Evolutionary conservation across 2,329 filamentous ascomycete genomes (phyloP), one percentile per base, ranked within the genome.

Genomic region (Macroventuria anomochaeta): DNA sequence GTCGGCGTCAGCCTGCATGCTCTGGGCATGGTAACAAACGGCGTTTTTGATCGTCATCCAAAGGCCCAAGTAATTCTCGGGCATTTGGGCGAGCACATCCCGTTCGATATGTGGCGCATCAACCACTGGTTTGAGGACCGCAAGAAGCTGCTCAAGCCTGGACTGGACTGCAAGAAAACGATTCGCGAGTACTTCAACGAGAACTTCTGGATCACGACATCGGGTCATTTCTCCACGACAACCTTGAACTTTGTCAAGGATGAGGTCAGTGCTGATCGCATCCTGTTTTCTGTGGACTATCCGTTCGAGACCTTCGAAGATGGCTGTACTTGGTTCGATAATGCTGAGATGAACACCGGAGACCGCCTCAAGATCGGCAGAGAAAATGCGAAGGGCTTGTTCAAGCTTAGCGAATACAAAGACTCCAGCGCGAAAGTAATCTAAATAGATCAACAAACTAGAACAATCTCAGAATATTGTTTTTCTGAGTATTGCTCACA

Each of bases 191-290:
- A 85, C 68, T 85, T 85, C 68, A 74, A 73, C 18, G 59, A 77
- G 32, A 85, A 85, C 65, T 73, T 85, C 51, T 85, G 80, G 80
- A 79, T 85, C 58, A 85, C 83, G 3, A 85, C 83, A 0, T 79
- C 75, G 49, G 83, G 83, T 0, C 80, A 85, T 63, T 85, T 85
- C 60, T 83, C 79, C 0, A 83, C 81, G 0, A 69, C 77, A 1
- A 81, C 81, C 0, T 67, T 85, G 37, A 74, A 83, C 56, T 84
- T 77, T 46, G 79, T 78, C 38, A 73, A 81, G 17, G 72, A 75
- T 17, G 76, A 83, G 58, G 71, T 85, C 23, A 77, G 81, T 7
- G 70, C 79, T 5, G 80, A 83, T 46, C 68, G 81, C 0, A 79
- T 83, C 31, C 58, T 83, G n/a, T 83, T 82, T 64, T 79, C 76